These are phyloP conservation scores for Nemania sp. DNA, from an alignment of 2,329 filamentous ascomycete genomes.

Conservation along the genomic window DNA sequence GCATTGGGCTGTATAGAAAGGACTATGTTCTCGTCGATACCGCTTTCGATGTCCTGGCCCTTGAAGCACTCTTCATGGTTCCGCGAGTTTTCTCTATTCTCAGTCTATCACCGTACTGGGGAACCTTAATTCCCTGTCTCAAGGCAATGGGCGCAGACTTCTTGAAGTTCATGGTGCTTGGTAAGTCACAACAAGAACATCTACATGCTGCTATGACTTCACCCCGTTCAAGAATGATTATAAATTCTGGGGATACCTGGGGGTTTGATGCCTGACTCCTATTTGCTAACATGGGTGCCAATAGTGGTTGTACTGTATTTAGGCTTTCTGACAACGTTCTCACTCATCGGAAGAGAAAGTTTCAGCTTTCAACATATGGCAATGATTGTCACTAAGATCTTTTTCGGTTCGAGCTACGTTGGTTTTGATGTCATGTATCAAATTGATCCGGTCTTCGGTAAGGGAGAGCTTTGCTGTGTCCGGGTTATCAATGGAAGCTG, in stretches of 20 bases:
- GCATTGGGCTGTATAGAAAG: slow-evolving; percentile 65
- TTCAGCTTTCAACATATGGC: slow-evolving; percentile 71
- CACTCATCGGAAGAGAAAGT: slow-evolving; percentile 70
- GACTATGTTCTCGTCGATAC: slow-evolving; percentile 69
- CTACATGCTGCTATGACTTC: background rate
- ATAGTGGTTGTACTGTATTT: slow-evolving; percentile 62
- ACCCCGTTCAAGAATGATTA: no score
- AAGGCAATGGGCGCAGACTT: slow-evolving; percentile 96
- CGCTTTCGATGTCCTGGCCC: slow-evolving; percentile 84
- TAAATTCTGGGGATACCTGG: no score
- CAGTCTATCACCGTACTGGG: slow-evolving; percentile 87
- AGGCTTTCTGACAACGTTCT: slow-evolving; percentile 87
- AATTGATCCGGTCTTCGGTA: slow-evolving; percentile 59
- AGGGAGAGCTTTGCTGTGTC: slow-evolving; percentile 2
- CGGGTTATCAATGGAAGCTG: slow-evolving; percentile 11
- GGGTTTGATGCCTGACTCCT: background rate
- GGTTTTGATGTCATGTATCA: slow-evolving; percentile 70
- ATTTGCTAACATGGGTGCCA: slow-evolving; percentile 7
- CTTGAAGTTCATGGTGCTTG: slow-evolving; percentile 71
- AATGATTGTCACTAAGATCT: slow-evolving; percentile 77
- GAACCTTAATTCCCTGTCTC: slow-evolving; percentile 83
- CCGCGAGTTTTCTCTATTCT: slow-evolving; percentile 86
- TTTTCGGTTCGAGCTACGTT: slow-evolving; percentile 75
- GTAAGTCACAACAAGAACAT: slow-evolving; percentile 52
- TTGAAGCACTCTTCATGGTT: slow-evolving; percentile 88